Base-by-base conservation (phyloP, 768 basidiomycete genomes). In the Cyclocybe aegerita region DNA sequence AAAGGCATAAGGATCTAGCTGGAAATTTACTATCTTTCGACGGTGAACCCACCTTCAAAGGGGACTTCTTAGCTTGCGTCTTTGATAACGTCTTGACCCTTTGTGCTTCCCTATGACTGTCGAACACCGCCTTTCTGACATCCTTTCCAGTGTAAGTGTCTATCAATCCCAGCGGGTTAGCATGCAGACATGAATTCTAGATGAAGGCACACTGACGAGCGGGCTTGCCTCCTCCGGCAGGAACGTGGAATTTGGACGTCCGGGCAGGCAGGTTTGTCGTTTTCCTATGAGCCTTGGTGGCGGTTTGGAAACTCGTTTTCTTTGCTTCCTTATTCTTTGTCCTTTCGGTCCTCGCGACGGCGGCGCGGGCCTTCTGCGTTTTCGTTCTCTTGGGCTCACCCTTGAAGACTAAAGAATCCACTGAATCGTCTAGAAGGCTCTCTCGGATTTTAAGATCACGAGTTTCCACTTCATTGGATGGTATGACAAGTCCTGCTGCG, bases 101-200 rank as follows among this genome's bases (percentile, higher is more conserved):
- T 29, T 15, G 31, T 11, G 12, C 23, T 23, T 40, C 50, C 50
- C 29, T 36, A 38, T 51, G 50, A 6, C 31, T 12, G 7, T 46
- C n/a, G n/a, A 51, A 51, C 4, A 51, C 43, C 10, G 50, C 43
- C 16, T 51, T 51, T 7, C 50, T 43, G 36, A 51, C 50, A 4
- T 44, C 37, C 16, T 51, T 44, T 7, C 50, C 50, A 29, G 7
- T 46, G 29, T 35, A 51, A 1, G 34, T 36, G 2, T 43, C 50
- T 51, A 43, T 10, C 23, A 10, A 33, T 9, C 10, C n/a, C 37
- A 39, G 29, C 39, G 10, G 17, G 10, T 30, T 4, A 30, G 14
- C 15, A 23, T 40, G 30, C 31, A 17, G n/a, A 32, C 37, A 17
- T 4, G 48, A 11, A 31, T 40, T 43, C 43, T n/a, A 10, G 43